Percentiles rank a stretch among this genome's conserved stretches.
Conservation (phyloP, 2,329 filamentous ascomycete species). For the Beauveria varroae region DNA sequence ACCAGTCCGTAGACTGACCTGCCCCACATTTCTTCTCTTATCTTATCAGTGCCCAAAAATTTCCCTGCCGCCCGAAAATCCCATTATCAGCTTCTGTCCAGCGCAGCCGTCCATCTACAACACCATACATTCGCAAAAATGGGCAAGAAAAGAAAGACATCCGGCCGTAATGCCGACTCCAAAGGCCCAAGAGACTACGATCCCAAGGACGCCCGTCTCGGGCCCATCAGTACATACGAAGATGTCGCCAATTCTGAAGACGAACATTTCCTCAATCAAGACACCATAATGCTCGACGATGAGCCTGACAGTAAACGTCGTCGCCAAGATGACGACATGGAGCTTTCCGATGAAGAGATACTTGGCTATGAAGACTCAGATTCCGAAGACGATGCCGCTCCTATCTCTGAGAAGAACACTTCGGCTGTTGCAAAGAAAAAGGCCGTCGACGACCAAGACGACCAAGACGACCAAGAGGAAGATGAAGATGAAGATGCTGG, state of each 20-base stretch:
- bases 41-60: conserved; percentile 12
- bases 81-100: neutral
- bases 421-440: conserved; percentile 19
- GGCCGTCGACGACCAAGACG: conserved; percentile 37
- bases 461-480: conserved; percentile 47
- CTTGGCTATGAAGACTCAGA: conserved; percentile 40
- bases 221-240: conserved; percentile 57
- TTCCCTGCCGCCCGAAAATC: conserved; percentile 8
- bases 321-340: conserved; percentile 60
- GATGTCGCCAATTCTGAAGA: conserved; percentile 93
- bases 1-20: too few species aligned
- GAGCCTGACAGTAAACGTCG: conserved; percentile 70
- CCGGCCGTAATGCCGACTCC: conserved; percentile 36
- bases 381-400: conserved; percentile 38
- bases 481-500: conserved; percentile 48
- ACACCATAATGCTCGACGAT: conserved; percentile 81
- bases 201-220: conserved; percentile 53
- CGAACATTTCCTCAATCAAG: conserved; percentile 80
- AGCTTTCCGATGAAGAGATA: conserved; percentile 56
- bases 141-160: conserved; percentile 66
- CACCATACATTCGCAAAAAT: conserved; percentile 28
- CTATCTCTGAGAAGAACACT: conserved; percentile 20
- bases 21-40: neutral
- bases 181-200: conserved; percentile 49
- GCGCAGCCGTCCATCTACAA: neutral